Evolutionary conservation across 441 rosid species (phyloP).

Genomic region (Pelargonium myrrhifolium): DNA sequence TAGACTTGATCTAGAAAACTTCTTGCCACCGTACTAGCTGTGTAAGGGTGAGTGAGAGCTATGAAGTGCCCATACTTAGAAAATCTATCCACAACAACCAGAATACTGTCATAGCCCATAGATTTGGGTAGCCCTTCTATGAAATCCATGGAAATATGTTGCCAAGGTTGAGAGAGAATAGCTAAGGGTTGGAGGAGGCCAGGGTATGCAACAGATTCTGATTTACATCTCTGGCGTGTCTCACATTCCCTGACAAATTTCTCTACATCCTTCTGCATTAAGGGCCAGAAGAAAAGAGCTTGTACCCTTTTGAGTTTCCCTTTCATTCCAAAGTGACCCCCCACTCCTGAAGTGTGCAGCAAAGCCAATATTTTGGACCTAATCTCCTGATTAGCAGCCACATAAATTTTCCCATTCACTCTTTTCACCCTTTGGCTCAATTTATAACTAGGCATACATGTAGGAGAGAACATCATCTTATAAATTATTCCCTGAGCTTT

Average conservation of each 20-base stretch:
- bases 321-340: no score
- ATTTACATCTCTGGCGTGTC: neutral
- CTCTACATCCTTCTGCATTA: neutral
- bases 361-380: no score
- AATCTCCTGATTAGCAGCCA: no score
- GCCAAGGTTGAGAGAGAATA: neutral
- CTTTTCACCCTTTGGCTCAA: no score
- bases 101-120: neutral
- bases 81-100: neutral
- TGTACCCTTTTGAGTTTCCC: no score
- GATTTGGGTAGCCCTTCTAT: neutral
- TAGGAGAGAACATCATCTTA: no score
- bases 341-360: no score
- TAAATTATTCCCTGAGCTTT: no score
- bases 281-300: neutral
- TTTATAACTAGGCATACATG: no score
- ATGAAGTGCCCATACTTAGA: neutral
- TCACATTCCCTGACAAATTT: neutral
- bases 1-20: neutral
- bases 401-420: no score
- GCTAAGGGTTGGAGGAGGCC: neutral
- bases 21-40: neutral
- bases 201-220: neutral
- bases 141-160: slow-evolving; percentile 5
- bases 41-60: neutral